Base-by-base conservation (phyloP, 176 grass and related monocot genomes). In the Carex myosuroides region DNA sequence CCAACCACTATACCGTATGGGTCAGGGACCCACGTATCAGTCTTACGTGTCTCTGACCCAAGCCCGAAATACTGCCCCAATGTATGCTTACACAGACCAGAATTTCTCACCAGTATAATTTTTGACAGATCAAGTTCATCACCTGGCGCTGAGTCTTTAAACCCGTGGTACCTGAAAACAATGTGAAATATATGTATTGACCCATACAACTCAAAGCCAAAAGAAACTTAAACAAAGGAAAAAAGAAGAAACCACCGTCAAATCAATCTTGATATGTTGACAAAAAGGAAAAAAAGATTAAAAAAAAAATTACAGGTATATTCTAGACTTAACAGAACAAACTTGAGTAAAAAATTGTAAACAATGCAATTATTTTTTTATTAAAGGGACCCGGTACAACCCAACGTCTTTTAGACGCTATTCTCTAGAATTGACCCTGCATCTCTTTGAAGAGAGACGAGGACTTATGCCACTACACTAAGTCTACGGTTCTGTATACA, bases 21-120 rank as follows among this genome's bases (percentile, higher is more conserved):
- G 50, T 93, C 92, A 26, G 95, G 95, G 18, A 98, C 85, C 95
- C 92, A 98, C 8, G 89, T 95, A 2, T 88, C 82, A 0, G 95
- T 98, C 50, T 81, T 90, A 21, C 95, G 95, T 12, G 95, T 95
- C 86, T 98, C 95, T 1, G 92, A 98, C 13, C 95, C 95, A 0
- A 98, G 90, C 1, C 95, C 95, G 3, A 79, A 98, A 85, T 98
- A 94, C 74, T 94, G 92, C 0, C 68, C 42, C 79, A 94, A 63
- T 5, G 81, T 78, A 17, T 56, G 9, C 16, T 35, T 71, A 83
- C 95, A 98, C 65, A 98, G 83, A 39, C 95, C 95, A 17, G 89
- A 85, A 78, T 98, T 97, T 30, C 79, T n/a, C 0, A 26, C 52
- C 68, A 9, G 29, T 46, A 91, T 74, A 0, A 56, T 60, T 52